Conservation (phyloP, 306 rosid genomes). For the Vicia sativa region DNA sequence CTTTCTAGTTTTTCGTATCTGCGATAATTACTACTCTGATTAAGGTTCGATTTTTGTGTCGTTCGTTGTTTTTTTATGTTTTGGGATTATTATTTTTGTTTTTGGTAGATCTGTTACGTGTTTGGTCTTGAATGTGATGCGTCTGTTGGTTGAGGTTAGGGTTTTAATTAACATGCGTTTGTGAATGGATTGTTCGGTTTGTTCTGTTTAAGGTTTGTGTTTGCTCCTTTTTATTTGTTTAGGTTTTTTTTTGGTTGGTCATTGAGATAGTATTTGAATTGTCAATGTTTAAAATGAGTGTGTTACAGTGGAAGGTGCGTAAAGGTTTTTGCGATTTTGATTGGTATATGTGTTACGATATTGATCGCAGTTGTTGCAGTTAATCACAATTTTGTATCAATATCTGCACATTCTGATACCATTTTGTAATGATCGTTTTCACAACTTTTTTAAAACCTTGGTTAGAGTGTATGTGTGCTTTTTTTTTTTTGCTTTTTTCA, state of each 20-base stretch:
- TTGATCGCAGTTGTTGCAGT: too few relatives aligned
- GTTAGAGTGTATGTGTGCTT: slow-evolving; percentile 16
- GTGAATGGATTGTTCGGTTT: slow-evolving; percentile 32
- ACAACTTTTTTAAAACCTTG: too few relatives aligned
- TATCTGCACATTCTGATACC: too few relatives aligned
- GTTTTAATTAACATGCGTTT: slow-evolving; percentile 27
- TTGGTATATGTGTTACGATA: too few relatives aligned
- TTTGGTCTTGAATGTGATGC: slow-evolving; percentile 20
- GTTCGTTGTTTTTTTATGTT: not conserved
- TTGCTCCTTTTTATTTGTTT: not conserved
- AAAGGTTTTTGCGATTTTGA: too few relatives aligned
- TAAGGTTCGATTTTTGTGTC: not conserved
- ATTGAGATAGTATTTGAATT: slow-evolving; percentile 6
- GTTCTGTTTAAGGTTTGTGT: slow-evolving; percentile 20
- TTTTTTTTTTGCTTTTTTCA: slow-evolving; percentile 13
- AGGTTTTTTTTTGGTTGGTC: not conserved
- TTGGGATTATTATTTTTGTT: slow-evolving; percentile 5
- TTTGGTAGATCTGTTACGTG: slow-evolving; percentile 35
- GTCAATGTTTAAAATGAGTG: not conserved
- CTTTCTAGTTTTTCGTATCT: not conserved
- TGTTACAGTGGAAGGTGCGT: not conserved
- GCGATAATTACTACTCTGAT: not conserved
- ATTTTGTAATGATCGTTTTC: too few relatives aligned
- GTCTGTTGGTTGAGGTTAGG: slow-evolving; percentile 27
- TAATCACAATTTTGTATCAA: too few relatives aligned